These are phyloP conservation scores for Coemansia sp. DNA, from an alignment of 192 early-diverging fungal genomes.

Conservation along the genomic window DNA sequence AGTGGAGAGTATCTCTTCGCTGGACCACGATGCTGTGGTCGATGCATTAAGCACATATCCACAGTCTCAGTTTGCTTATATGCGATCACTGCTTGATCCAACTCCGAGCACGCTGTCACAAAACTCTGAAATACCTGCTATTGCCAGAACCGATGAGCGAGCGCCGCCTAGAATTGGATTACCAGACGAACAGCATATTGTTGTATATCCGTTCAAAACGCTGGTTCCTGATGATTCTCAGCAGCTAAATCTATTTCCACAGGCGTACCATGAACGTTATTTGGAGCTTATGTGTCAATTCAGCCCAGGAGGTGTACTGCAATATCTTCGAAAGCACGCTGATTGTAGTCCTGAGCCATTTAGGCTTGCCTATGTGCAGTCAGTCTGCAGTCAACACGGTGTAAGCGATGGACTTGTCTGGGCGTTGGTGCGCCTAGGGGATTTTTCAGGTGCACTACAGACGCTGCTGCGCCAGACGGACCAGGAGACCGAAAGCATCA, in stretches of 20 bases:
- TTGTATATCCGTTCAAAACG: conserved; percentile 42
- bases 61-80: conserved; percentile 35
- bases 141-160: conserved; percentile 26
- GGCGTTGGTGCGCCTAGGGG: conserved; percentile 42
- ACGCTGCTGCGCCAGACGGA: conserved; percentile 37
- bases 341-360: conserved; percentile 42
- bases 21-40: conserved; percentile 23
- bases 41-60: conserved; percentile 12
- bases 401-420: conserved; percentile 46
- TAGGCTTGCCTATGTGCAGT: conserved; percentile 31
- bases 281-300: conserved; percentile 43
- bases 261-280: conserved; percentile 43
- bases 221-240: conserved; percentile 26
- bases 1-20: conserved; percentile 16
- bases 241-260: conserved; percentile 25
- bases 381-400: conserved; percentile 22
- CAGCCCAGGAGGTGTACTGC: conserved; percentile 34
- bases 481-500: conserved; percentile 18
- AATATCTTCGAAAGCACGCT: conserved; percentile 30
- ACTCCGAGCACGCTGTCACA: conserved; percentile 10
- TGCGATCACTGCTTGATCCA: conserved; percentile 45
- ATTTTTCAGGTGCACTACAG: conserved; percentile 45
- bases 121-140: background rate
- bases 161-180: conserved; percentile 45
- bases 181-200: conserved; percentile 43